A percentile compares a stretch with the other conserved stretches of the same genome.
phyloP scores from a whole-genome alignment of 331 rosid genomes.

The Cydonia oblonga region DNA sequence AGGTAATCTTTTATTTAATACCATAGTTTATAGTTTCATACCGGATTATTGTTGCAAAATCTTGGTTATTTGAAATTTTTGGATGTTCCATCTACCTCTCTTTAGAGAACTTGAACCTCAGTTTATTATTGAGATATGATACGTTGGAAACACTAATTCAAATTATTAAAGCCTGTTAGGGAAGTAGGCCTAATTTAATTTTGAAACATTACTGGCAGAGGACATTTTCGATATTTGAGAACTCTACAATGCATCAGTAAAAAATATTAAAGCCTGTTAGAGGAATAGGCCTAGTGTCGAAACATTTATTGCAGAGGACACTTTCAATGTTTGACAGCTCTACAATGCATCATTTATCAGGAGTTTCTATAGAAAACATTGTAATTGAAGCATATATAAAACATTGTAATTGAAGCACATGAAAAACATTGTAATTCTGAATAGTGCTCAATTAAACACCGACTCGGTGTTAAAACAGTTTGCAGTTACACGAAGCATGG shows the following conservation, averaged over 20 bases:
- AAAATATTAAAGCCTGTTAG: not conserved
- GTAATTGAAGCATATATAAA: not conserved
- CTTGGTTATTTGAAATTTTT: not conserved
- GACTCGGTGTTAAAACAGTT: not conserved
- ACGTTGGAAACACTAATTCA: not conserved
- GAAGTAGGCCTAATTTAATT: not conserved
- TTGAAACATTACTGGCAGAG: not conserved
- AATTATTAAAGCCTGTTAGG: not conserved
- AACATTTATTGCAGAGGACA: not conserved
- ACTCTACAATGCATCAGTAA: not conserved
- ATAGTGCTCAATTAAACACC: not conserved
- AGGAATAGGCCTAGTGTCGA: not conserved
- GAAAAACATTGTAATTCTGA: not conserved
- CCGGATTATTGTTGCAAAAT: not conserved
- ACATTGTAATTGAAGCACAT: not conserved
- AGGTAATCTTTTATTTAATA: conserved; percentile 35
- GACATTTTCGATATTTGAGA: not conserved
- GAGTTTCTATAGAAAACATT: too few species aligned
- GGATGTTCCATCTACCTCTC: not conserved
- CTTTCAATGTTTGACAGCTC: too few species aligned
- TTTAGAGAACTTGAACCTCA: not conserved
- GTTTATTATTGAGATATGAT: not conserved
- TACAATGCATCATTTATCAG: not conserved
- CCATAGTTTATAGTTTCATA: not conserved
- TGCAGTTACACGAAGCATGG: not conserved